Conservation (phyloP, 1,284 basidiomycete species). For the Cutaneotrichosporon cavernicola region DNA sequence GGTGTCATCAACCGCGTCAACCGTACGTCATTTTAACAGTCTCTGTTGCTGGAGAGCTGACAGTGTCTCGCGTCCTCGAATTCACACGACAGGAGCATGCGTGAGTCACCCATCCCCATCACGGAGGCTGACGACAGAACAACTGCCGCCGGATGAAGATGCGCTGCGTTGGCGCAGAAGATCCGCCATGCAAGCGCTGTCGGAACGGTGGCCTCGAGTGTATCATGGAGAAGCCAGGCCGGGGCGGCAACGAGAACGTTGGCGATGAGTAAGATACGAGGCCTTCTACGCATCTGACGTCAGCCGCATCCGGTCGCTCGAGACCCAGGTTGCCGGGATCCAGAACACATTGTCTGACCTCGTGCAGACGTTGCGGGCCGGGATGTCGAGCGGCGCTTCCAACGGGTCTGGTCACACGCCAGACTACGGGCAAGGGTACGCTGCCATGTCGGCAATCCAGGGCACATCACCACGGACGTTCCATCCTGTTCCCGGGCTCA, state of each 20-base stretch:
- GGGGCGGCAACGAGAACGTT: conserved; percentile 59
- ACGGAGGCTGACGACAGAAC: conserved; percentile 34
- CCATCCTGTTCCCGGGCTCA: conserved; percentile 16
- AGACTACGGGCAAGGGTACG: conserved; percentile 16
- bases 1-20: conserved; percentile 51
- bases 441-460: background rate
- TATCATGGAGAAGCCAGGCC: conserved; percentile 86
- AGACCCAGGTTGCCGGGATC: conserved; percentile 77
- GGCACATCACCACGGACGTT: conserved; percentile 4
- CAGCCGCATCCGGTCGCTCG: conserved; percentile 84
- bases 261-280: conserved; percentile 65
- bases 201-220: conserved; percentile 80
- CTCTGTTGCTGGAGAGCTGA: background rate
- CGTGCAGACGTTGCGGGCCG: conserved; percentile 56
- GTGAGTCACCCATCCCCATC: conserved; percentile 26
- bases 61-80: background rate
- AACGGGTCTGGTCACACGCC: conserved; percentile 33
- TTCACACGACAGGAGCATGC: conserved; percentile 41
- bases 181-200: conserved; percentile 88
- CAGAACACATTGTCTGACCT: conserved; percentile 76
- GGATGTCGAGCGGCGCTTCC: conserved; percentile 29
- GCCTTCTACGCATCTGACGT: background rate
- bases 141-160: conserved; percentile 59
- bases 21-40: conserved; percentile 36
- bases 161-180: conserved; percentile 70